Percentiles rank a stretch among this genome's conserved stretches.
These are phyloP conservation scores for Botrytis paeoniae DNA, from an alignment of 2,329 filamentous ascomycete species.

Conservation along the genomic window DNA sequence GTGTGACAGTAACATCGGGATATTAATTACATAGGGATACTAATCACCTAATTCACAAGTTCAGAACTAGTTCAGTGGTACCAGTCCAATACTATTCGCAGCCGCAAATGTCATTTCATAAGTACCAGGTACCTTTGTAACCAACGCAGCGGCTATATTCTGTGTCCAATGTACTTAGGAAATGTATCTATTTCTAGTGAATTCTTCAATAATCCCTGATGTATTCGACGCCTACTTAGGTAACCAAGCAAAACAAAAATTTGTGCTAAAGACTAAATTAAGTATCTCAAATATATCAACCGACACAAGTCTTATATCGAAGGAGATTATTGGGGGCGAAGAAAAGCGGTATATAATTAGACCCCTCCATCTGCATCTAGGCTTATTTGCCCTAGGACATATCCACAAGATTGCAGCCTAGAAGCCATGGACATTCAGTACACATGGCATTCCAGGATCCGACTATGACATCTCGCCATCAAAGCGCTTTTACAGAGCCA, in stretches of 20 bases:
- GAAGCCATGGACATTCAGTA: background rate
- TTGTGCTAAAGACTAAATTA: background rate
- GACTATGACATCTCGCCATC: background rate
- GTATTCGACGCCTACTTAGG: background rate
- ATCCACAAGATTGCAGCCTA: conserved; percentile 8
- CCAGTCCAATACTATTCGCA: background rate
- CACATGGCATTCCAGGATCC: background rate
- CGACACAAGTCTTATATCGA: background rate
- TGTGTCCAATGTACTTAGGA: background rate
- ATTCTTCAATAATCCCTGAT: background rate
- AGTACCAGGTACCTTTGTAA: background rate
- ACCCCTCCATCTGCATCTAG: background rate
- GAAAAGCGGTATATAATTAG: conserved; percentile 6
- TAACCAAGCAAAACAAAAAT: background rate
- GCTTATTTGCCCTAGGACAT: background rate
- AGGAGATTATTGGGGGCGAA: background rate
- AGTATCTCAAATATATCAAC: background rate
- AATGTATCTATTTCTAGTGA: background rate
- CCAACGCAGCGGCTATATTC: conserved; percentile 1
- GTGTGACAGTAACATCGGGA: background rate
- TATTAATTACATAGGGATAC: background rate
- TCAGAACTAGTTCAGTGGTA: background rate
- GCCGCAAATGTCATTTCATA: conserved; percentile 7
- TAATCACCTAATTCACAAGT: background rate
- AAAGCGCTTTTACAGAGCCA: background rate